Evolutionary conservation across 2,329 filamentous ascomycete species (phyloP).

Genomic region (Anthostomella pinea): DNA sequence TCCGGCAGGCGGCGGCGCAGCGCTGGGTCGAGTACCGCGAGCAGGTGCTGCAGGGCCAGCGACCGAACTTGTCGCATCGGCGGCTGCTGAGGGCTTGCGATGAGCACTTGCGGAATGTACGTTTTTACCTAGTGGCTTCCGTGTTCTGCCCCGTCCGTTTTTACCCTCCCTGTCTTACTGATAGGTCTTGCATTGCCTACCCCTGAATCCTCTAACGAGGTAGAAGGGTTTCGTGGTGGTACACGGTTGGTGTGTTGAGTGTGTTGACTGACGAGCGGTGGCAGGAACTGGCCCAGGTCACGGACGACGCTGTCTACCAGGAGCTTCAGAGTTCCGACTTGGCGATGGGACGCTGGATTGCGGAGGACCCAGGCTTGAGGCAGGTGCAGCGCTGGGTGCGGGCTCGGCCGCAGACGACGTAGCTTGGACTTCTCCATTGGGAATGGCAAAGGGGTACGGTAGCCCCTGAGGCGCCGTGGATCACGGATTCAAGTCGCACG

Average conservation of each 20-base stretch:
- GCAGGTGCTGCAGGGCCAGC: slow-evolving; percentile 49
- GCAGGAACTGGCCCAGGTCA: slow-evolving; percentile 57
- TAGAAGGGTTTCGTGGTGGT: no score
- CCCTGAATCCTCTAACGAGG: no score
- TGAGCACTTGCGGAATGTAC: slow-evolving; percentile 54
- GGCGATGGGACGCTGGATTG: slow-evolving; percentile 58
- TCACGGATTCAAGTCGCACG: no score
- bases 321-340: slow-evolving; percentile 54
- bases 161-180: slow-evolving; percentile 1
- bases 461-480: no score
- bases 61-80: slow-evolving; percentile 45
- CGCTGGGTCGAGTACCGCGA: slow-evolving; percentile 57
- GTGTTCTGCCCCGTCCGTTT: slow-evolving; percentile 3
- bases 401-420: slow-evolving; percentile 34
- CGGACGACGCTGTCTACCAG: slow-evolving; percentile 57
- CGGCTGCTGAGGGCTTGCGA: slow-evolving; percentile 53
- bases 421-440: no score
- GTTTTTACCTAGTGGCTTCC: slow-evolving; percentile 22
- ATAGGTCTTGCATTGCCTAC: no score
- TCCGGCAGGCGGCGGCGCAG: slow-evolving; percentile 58
- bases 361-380: slow-evolving; percentile 58
- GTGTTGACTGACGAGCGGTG: no score
- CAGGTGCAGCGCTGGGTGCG: slow-evolving; percentile 59
- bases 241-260: no score
- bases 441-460: no score